Evolutionary conservation across 371 early-diverging fungal genomes (phyloP).

Genomic region (Mortierella sp.): DNA sequence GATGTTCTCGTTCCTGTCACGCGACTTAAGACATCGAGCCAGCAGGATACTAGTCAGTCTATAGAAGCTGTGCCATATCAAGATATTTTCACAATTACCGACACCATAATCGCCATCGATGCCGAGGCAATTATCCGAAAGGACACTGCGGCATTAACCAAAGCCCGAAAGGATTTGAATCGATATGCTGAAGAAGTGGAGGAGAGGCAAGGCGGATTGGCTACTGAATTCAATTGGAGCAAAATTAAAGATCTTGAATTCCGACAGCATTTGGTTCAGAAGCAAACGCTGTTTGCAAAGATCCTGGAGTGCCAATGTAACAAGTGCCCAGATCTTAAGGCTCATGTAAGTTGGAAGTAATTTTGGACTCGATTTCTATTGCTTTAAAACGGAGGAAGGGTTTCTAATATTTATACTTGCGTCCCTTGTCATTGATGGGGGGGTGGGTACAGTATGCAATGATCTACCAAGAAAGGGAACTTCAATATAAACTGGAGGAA

Average conservation of each 20-base stretch:
- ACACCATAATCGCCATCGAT: conserved; percentile 64
- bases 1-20: conserved; percentile 75
- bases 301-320: conserved; percentile 78
- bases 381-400: too few species aligned
- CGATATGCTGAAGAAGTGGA: conserved; percentile 65
- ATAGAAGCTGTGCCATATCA: conserved; percentile 69
- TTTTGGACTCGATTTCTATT: too few species aligned
- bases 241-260: conserved; percentile 90
- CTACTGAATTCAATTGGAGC: conserved; percentile 75
- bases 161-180: conserved; percentile 66
- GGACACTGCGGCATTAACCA: conserved; percentile 60
- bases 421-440: too few species aligned
- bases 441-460: conserved; percentile 67
- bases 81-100: conserved; percentile 77
- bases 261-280: conserved; percentile 75
- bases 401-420: too few species aligned
- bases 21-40: conserved; percentile 62
- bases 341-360: conserved; percentile 71
- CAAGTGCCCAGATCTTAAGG: conserved; percentile 84
- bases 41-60: conserved; percentile 59
- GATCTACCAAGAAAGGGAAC: conserved; percentile 74
- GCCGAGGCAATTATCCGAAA: conserved; percentile 65
- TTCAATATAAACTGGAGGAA: conserved; percentile 79
- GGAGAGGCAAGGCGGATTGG: conserved; percentile 29
- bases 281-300: conserved; percentile 58